Evolutionary conservation across 2,329 filamentous ascomycete species (phyloP).

Genomic region (Sporothrix variecibatus): DNA sequence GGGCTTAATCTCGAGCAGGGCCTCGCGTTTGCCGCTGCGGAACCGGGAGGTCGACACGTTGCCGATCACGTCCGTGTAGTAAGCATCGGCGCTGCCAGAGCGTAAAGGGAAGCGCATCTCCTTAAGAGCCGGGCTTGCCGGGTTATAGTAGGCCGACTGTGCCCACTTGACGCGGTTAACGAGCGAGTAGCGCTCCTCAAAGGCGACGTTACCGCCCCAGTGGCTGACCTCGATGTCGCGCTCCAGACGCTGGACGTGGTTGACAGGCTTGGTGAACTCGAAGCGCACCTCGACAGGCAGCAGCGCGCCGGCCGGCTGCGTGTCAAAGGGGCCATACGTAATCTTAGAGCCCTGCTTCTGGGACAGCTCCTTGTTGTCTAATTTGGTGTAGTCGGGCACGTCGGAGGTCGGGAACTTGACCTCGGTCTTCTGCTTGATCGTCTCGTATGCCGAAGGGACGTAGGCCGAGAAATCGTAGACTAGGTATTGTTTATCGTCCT

Average conservation of each 20-base stretch:
- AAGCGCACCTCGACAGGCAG: constrained; percentile 80
- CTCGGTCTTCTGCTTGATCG: constrained; percentile 94
- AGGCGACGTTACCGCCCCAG: constrained; percentile 95
- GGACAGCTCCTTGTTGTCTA: constrained; percentile 66
- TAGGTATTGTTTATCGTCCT: constrained; percentile 84
- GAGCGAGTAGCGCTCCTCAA: constrained; percentile 86
- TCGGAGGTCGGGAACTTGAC: constrained; percentile 79
- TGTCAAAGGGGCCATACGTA: constrained; percentile 84
- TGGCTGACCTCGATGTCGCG: constrained; percentile 94
- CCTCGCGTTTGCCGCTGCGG: constrained; percentile 73
- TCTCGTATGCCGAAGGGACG: constrained; percentile 78
- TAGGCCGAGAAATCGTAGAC: constrained; percentile 85
- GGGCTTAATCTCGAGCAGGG: constrained; percentile 86
- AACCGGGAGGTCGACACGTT: constrained; percentile 95
- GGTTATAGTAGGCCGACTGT: constrained; percentile 71
- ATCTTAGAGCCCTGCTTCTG: constrained; percentile 82
- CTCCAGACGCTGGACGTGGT: constrained; percentile 76
- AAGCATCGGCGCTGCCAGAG: constrained; percentile 79
- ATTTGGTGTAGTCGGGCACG: constrained; percentile 81
- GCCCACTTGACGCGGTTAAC: constrained; percentile 80
- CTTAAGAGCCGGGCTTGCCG: constrained; percentile 75
- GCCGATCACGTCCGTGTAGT: constrained; percentile 94
- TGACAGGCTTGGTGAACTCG: constrained; percentile 91
- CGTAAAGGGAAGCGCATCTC: constrained; percentile 79
- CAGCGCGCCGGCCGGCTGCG: constrained; percentile 74